Evolutionary conservation across 257 asterid species (phyloP).

Genomic region (Euphrasia confusa): DNA sequence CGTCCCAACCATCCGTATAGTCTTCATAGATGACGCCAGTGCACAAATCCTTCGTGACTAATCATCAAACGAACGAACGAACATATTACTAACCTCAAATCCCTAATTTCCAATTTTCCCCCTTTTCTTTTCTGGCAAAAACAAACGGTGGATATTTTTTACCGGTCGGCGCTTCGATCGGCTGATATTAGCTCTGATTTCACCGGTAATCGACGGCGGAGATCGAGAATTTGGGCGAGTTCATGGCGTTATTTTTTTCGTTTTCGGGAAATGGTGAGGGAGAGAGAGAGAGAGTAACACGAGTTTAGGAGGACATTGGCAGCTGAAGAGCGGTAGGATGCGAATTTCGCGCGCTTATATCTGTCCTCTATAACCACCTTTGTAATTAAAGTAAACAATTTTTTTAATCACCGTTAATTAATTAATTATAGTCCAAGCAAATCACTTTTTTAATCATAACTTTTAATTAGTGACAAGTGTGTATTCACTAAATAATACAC

Average conservation of each 20-base stretch:
- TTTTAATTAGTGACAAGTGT: too few relatives aligned
- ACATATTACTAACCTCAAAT: constrained; percentile 5
- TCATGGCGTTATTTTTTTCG: constrained; percentile 25
- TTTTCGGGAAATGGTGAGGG: constrained; percentile 17
- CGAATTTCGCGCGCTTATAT: constrained; percentile 53
- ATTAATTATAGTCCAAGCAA: background rate
- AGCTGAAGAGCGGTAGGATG: constrained; percentile 34
- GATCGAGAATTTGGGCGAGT: constrained; percentile 24
- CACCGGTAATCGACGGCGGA: constrained; percentile 9
- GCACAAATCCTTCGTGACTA: constrained; percentile 38
- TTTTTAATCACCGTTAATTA: constrained; percentile 13
- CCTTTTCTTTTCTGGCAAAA: constrained; percentile 19
- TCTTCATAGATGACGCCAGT: constrained; percentile 56
- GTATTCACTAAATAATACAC: too few relatives aligned
- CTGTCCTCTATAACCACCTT: constrained; percentile 42
- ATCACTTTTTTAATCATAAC: too few relatives aligned
- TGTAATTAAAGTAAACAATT: background rate
- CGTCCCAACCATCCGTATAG: constrained; percentile 50
- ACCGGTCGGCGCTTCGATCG: constrained; percentile 14
- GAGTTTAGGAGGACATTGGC: constrained; percentile 39
- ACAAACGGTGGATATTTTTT: background rate
- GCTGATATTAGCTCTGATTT: constrained; percentile 20
- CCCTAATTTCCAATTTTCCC: constrained; percentile 1
- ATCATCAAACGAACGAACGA: constrained; percentile 35
- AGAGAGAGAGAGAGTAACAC: constrained; percentile 23